phyloP scores from a whole-genome alignment of 352 stramenopile species.

The Vaucheria bursata region DNA sequence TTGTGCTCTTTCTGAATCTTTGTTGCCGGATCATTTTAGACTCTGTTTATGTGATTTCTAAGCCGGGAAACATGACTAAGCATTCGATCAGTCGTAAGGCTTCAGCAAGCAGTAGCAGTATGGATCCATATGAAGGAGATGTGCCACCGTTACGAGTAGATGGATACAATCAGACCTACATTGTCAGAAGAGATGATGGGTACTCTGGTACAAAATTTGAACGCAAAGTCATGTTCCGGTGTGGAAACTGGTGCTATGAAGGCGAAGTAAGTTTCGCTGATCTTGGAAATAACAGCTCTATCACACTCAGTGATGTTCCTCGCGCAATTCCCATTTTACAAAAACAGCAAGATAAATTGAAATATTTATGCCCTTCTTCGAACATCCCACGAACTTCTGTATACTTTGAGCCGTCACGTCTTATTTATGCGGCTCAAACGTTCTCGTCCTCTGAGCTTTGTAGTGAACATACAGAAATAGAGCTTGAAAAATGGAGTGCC shows the following conservation, averaged over 20 bases:
- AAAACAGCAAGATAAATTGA: slow-evolving; percentile 77
- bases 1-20: too few relatives aligned
- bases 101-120: too few relatives aligned
- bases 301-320: slow-evolving; percentile 76
- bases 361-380: slow-evolving; percentile 80
- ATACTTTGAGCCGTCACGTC: slow-evolving; percentile 62
- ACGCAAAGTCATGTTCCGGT: slow-evolving; percentile 76
- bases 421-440: slow-evolving; percentile 53
- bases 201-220: slow-evolving; percentile 22
- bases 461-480: slow-evolving; percentile 54
- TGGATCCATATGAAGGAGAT: slow-evolving; percentile 24
- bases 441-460: slow-evolving; percentile 52
- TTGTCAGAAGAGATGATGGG: slow-evolving; percentile 55
- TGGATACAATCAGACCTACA: slow-evolving; percentile 83
- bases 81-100: too few relatives aligned
- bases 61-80: too few relatives aligned
- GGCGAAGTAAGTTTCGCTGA: slow-evolving; percentile 71
- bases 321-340: slow-evolving; percentile 78
- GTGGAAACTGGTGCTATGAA: slow-evolving; percentile 86
- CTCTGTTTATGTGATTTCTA: too few relatives aligned
- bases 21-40: too few relatives aligned
- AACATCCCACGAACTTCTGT: slow-evolving; percentile 60
- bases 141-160: slow-evolving; percentile 42
- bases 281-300: slow-evolving; percentile 28
- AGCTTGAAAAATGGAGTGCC: slow-evolving; percentile 68